Conservation (phyloP, 2,329 filamentous ascomycete species). For the Fusarium pseudonygamai region DNA sequence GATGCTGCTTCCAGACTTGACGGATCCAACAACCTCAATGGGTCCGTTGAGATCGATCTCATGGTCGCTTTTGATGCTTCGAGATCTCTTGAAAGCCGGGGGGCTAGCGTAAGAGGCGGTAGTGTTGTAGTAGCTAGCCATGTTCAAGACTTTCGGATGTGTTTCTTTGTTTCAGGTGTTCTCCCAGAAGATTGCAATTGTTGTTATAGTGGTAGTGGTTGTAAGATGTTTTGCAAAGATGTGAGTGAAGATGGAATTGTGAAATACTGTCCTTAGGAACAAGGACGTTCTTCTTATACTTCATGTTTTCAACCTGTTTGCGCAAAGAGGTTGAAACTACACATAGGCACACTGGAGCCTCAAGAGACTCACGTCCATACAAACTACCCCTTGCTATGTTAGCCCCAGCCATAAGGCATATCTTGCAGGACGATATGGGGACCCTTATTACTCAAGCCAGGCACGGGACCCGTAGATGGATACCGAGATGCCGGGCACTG, state of each 20-base stretch:
- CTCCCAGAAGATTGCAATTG: not conserved
- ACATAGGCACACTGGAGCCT: conserved; percentile 21
- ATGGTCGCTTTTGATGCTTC: conserved; percentile 55
- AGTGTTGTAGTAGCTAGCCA: conserved; percentile 43
- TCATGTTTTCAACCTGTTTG: conserved; percentile 15
- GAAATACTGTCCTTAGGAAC: conserved; percentile 20
- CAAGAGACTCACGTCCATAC: not conserved
- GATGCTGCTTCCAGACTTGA: conserved; percentile 57
- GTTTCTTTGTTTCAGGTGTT: not conserved
- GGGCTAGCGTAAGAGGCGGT: conserved; percentile 36
- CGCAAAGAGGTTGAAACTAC: conserved; percentile 23
- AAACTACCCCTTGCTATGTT: conserved; percentile 5
- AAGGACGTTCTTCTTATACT: conserved; percentile 30
- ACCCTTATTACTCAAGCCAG: conserved; percentile 19
- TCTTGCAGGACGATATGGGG: not conserved
- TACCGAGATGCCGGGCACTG: conserved; percentile 16
- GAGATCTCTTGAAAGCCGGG: conserved; percentile 45
- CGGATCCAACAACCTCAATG: conserved; percentile 58
- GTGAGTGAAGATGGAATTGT: conserved; percentile 2
- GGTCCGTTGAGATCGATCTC: conserved; percentile 55
- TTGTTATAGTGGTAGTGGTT: not conserved
- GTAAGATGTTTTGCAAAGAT: not conserved
- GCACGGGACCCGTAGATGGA: conserved; percentile 19
- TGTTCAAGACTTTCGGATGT: conserved; percentile 13
- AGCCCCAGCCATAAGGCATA: conserved; percentile 32